Evolutionary conservation across 1,284 basidiomycete species (phyloP).

Genomic region (Rhodotorula sp.): DNA sequence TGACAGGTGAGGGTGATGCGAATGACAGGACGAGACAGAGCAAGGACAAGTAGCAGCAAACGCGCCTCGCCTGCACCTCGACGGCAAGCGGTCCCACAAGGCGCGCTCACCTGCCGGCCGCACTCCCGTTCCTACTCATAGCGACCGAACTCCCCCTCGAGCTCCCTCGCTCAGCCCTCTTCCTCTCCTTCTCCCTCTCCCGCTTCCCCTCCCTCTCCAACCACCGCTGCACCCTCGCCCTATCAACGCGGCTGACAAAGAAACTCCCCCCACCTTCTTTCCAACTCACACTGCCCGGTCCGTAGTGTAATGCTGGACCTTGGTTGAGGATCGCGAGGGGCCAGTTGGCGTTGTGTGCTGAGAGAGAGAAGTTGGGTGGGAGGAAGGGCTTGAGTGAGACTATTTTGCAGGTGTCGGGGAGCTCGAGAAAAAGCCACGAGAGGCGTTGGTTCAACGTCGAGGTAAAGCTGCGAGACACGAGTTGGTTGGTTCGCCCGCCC

Average conservation of each 20-base stretch:
- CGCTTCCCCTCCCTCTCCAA: slow-evolving; percentile 5
- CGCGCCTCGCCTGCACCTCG: too few species aligned
- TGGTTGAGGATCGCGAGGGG: slow-evolving; percentile 42
- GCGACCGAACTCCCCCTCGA: background rate
- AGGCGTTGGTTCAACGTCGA: slow-evolving; percentile 56
- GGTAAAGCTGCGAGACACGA: slow-evolving; percentile 50
- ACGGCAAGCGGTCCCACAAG: too few species aligned
- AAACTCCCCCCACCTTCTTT: slow-evolving; percentile 43
- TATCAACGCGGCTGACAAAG: slow-evolving; percentile 37
- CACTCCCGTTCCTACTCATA: background rate
- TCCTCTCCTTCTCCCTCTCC: background rate
- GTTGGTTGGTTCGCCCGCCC: too few species aligned
- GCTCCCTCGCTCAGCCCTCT: background rate
- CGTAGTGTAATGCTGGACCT: slow-evolving; percentile 28
- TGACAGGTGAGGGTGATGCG: too few species aligned
- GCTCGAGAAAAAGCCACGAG: slow-evolving; percentile 57
- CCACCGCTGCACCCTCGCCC: slow-evolving; percentile 25
- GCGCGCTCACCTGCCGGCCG: background rate
- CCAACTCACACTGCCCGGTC: slow-evolving; percentile 41
- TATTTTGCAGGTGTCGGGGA: slow-evolving; percentile 56
- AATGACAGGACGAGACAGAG: background rate
- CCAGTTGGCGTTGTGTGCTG: slow-evolving; percentile 32
- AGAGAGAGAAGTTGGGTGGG: slow-evolving; percentile 32
- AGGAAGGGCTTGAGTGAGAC: slow-evolving; percentile 54
- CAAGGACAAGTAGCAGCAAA: background rate